Evolutionary conservation across 495 filamentous ascomycete genomes (phyloP).

Genomic region (Penicillium lagena): DNA sequence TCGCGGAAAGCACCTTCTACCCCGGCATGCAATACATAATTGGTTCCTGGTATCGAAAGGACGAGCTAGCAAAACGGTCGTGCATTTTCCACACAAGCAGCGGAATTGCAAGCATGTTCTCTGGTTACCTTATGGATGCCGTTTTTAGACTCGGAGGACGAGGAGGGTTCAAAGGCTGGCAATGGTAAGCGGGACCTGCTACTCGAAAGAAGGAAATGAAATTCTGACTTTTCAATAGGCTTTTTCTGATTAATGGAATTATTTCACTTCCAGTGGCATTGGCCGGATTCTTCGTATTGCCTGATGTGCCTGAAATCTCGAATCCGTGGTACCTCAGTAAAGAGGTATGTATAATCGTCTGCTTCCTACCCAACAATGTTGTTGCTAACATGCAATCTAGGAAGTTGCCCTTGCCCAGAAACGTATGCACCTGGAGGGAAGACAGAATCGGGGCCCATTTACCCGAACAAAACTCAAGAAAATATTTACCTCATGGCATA

Average conservation of each 20-base stretch:
- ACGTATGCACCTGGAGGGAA: constrained; percentile 43
- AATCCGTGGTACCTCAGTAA: constrained; percentile 44
- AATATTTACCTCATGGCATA: constrained; percentile 49
- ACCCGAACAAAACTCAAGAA: constrained; percentile 42
- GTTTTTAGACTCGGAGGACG: constrained; percentile 44
- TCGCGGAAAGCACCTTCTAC: constrained; percentile 41
- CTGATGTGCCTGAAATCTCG: constrained; percentile 55
- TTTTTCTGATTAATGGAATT: constrained; percentile 38
- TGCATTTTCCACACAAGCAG: constrained; percentile 56
- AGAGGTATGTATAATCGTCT: constrained; percentile 13
- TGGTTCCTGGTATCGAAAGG: constrained; percentile 46
- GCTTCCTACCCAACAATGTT: background rate
- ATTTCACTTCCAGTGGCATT: constrained; percentile 44
- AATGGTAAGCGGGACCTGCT: constrained; percentile 18
- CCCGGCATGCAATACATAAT: constrained; percentile 43
- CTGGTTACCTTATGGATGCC: constrained; percentile 51
- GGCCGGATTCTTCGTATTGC: constrained; percentile 52
- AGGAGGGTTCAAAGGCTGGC: constrained; percentile 43
- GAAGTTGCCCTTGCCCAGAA: constrained; percentile 36
- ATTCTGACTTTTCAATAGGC: constrained; percentile 14
- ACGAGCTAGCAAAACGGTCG: constrained; percentile 51
- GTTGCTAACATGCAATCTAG: constrained; percentile 12
- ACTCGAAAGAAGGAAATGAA: background rate
- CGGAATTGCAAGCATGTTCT: constrained; percentile 50
- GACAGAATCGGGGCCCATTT: constrained; percentile 35